Base-by-base conservation (phyloP, 2,329 filamentous ascomycete species). In the Teratosphaeria destructans region DNA sequence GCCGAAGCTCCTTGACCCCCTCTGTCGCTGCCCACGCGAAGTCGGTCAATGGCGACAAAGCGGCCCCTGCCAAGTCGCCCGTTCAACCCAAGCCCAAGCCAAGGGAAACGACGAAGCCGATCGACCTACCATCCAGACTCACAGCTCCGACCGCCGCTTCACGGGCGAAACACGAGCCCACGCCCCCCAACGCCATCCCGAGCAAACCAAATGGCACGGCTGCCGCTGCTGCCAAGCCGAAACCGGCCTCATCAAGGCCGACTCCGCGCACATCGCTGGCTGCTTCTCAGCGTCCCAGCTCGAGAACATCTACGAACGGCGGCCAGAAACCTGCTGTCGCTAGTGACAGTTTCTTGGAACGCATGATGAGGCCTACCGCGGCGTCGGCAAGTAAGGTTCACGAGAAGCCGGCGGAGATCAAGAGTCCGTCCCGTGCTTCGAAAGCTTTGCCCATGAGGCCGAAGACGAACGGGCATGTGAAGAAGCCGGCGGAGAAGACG, bases 301-400 rank as follows among this genome's bases (percentile, higher is more conserved):
- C 61, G 71, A 78, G 71, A 69, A 78, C 66, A 67, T 71, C 76
- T 1, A 81, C 80, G 16, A 61, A 55, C 11, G 57, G 60, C 27
- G 57, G 59, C 29, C 65, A 63, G 59, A 66, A 66, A 65, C 77
- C 81, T 29, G 16, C 53, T n/a, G 19, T 52, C 10, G 23, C 62
- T 5, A 81, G 81, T 19, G 86, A 89, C 63, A 75, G 84, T 14
- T 92, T 92, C 73, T 75, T 92, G 29, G 87, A 87, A n/a, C 83
- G 88, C 57, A 90, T 92, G 88, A 91, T 87, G 84, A 79, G 88
- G 49, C 88, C 88, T 2, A 92, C 88, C 0, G 82, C 86, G 53
- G 78, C 83, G 54, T 89, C 85, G 5, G 81, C 85, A 8, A 85
- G 79, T 63, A 90, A 89, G 74, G 81, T 82, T 0, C 77, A 82